phyloP scores from a whole-genome alignment of 208 protist genomes.

The Leishmania lainsoni region DNA sequence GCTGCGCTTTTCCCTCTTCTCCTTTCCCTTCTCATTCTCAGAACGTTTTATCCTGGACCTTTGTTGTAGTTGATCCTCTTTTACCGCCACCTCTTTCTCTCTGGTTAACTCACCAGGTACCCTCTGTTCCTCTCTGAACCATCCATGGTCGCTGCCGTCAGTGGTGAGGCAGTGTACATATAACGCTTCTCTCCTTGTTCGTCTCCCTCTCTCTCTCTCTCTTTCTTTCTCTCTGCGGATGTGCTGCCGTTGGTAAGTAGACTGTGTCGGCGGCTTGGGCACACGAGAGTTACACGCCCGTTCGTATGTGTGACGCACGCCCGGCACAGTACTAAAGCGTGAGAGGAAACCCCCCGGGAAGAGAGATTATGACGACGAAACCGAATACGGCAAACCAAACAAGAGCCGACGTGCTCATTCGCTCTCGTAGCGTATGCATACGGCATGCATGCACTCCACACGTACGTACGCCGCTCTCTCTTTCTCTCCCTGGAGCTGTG shows the following conservation, averaged over 20 bases:
- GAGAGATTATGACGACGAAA: background rate
- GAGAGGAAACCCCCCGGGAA: background rate
- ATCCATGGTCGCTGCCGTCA: background rate
- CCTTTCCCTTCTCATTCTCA: slow-evolving; percentile 1
- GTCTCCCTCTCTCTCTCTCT: background rate
- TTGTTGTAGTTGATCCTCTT: slow-evolving; percentile 6
- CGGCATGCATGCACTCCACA: background rate
- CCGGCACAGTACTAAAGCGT: background rate
- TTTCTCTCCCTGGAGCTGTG: background rate
- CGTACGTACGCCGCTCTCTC: background rate
- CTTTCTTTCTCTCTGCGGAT: background rate
- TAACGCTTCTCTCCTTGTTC: slow-evolving; percentile 1
- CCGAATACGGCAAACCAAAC: background rate
- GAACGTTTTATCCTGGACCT: background rate
- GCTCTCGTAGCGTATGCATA: background rate
- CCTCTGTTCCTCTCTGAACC: background rate
- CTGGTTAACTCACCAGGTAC: slow-evolving; percentile 16
- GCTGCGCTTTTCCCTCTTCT: background rate
- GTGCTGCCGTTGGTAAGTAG: background rate
- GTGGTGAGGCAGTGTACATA: slow-evolving; percentile 2
- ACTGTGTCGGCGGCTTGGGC: background rate
- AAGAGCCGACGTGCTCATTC: background rate
- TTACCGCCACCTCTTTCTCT: slow-evolving; percentile 7
- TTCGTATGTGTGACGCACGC: background rate
- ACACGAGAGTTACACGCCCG: background rate